Evolutionary conservation across 305 asterid genomes (phyloP).

Genomic region (Solanum hybrid): DNA sequence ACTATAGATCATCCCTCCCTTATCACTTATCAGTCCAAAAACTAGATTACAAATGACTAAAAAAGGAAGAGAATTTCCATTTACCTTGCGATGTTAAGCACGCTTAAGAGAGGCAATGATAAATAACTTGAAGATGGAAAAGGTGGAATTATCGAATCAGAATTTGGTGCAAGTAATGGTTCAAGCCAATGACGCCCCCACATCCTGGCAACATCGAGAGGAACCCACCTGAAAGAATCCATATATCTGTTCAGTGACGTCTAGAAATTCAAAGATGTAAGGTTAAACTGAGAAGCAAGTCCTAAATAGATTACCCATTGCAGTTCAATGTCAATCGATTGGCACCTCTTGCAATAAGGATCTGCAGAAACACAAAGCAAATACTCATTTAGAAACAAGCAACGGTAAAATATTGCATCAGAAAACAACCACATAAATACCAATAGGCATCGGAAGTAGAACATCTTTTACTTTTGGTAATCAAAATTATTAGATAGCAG

Average conservation of each 20-base stretch:
- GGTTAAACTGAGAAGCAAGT: constrained; percentile 1
- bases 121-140: constrained; percentile 79
- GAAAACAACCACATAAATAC: background rate
- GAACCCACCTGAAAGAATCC: constrained; percentile 72
- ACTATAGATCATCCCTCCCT: background rate
- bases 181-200: constrained; percentile 99
- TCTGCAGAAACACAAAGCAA: constrained; percentile 35
- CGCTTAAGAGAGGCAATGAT: constrained; percentile 84
- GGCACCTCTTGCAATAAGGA: constrained; percentile 83
- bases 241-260: background rate
- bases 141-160: constrained; percentile 44
- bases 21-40: background rate
- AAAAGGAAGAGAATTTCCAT: background rate
- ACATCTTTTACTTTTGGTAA: background rate
- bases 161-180: constrained; percentile 58
- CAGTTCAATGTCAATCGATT: constrained; percentile 82
- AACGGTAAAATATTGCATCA: background rate
- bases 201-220: constrained; percentile 87
- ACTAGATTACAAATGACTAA: background rate
- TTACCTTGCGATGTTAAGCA: constrained; percentile 88
- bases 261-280: background rate
- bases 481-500: background rate
- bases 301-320: constrained; percentile 56
- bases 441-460: background rate
- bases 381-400: background rate